Evolutionary conservation across 257 asterid species (phyloP), one percentile per base, ranked within the genome.

Genomic region (Fraxinus americana): DNA sequence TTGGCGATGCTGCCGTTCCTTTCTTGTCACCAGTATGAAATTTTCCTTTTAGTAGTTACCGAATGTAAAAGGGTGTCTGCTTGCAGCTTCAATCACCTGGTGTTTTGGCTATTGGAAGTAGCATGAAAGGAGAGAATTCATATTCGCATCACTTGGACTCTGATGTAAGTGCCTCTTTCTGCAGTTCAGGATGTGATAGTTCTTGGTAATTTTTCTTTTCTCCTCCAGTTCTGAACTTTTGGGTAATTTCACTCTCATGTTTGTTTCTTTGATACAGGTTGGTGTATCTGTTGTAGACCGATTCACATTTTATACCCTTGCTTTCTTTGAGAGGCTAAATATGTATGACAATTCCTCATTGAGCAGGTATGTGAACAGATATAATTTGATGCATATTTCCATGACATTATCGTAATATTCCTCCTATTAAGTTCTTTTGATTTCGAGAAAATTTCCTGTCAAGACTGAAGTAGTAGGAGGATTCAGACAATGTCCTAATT

Each of bases 221-320:
- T 72, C 72, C 59, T 54, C 54, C 59, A 45, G 36, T 13, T 30
- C 17, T 41, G 23, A 70, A 68, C 25, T 71, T 81, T 54, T 69
- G 74, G 65, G 4, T 57, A 61, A 4, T 68, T 39, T 69, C 48
- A 38, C 70, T 61, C 63, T 79, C 78, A 76, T 78, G 21, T 77
- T 61, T 75, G 27, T 78, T 77, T 70, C 61, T 82, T 72, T 83
- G 77, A n/a, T 52, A 78, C 88, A 93, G 99, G 98, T 96, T 85
- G 98, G 98, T 29, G 95, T 96, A 71, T 96, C 98, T 86, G 99
- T 93, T 78, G 96, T 96, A 74, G 99, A 96, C 74, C 91, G 98
- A 32, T 93, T 96, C 85, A 96, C 98, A 70, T 96, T 86, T 84
- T 90, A 93, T 79, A 93, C 98, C 38, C 99, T 96, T 72, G 95